Evolutionary conservation across 2,329 filamentous ascomycete species (phyloP), one percentile per base, ranked within the genome.

Genomic region (Alternaria brassicicola): DNA sequence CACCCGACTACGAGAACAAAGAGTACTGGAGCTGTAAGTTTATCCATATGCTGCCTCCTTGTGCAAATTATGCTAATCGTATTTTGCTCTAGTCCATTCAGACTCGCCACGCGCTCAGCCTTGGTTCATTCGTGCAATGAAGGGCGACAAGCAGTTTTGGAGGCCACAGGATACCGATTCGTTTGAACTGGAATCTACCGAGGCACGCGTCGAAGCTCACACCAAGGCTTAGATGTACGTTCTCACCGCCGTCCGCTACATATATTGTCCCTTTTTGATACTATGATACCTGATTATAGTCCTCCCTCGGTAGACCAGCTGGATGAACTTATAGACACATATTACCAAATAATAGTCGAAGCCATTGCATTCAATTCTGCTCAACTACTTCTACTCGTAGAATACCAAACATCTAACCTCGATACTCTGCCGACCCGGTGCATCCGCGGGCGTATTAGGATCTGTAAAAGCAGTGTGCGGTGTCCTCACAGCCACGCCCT

Each of bases 381-480:
- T 12, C 31, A 19, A 13, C n/a, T 38, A 4, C n/a, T 5, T 30
- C 42, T 63, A 81, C 31, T 85, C 83, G 63, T 88, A 87, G 66
- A 88, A 88, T 0, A 89, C 83, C 69, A 89, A 74, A 57, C 85
- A 86, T 64, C 87, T 78, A 1, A 89, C 86, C 77, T 89, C 87
- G 59, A 89, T 89, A 67, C 85, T 88, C 78, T 89, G 83, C 62
- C 87, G 72, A 36, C 74, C 78, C 7, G 78, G 80, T 7, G 83
- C 80, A 52, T 81, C 83, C 23, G 68, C 66, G 0, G 84, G 82
- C 12, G 84, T 86, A 51, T 78, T 70, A 5, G 84, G 85, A 72
- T 88, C 85, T 10, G 65, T 62, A 55, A 77, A 77, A 2, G 92
- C 92, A 9, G 88, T 88, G 78, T 96, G 92, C 13, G 92, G 88